These are phyloP conservation scores for Corylus americana DNA, from an alignment of 306 rosid species.

Conservation along the genomic window DNA sequence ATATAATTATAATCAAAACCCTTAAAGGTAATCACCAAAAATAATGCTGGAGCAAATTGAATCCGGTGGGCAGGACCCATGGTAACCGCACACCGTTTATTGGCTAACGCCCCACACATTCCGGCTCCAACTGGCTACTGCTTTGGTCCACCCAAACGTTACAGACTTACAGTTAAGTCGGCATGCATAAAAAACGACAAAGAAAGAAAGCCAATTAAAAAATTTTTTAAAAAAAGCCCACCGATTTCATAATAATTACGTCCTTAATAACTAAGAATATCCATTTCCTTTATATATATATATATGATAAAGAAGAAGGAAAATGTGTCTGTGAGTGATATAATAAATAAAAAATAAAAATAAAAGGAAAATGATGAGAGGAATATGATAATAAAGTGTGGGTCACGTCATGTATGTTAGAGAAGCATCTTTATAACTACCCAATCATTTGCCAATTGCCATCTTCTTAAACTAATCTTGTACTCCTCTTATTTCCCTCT, in stretches of 20 bases:
- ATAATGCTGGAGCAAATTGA: neutral
- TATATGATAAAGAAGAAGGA: neutral
- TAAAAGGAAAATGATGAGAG: neutral
- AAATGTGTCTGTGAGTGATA: neutral
- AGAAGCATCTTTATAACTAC: conserved; percentile 25
- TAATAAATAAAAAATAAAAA: neutral
- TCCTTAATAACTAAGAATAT: too few species aligned
- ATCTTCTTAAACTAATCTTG: neutral
- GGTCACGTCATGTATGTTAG: conserved; percentile 8
- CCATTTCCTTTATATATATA: too few species aligned
- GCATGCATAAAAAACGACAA: too few species aligned
- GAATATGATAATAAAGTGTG: neutral
- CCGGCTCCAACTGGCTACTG: too few species aligned
- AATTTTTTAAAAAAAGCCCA: too few species aligned
- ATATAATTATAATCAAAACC: too few species aligned
- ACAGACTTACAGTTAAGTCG: too few species aligned
- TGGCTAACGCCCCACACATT: neutral
- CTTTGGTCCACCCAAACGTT: too few species aligned
- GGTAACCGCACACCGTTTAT: conserved; percentile 22
- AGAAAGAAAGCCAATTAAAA: too few species aligned
- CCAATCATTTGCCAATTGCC: conserved; percentile 24
- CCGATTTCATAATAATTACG: too few species aligned
- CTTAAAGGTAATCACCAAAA: neutral
- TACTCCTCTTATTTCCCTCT: neutral
- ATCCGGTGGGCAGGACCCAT: conserved; percentile 25